Conservation (phyloP, 306 rosid genomes). For the Quercus glauca region DNA sequence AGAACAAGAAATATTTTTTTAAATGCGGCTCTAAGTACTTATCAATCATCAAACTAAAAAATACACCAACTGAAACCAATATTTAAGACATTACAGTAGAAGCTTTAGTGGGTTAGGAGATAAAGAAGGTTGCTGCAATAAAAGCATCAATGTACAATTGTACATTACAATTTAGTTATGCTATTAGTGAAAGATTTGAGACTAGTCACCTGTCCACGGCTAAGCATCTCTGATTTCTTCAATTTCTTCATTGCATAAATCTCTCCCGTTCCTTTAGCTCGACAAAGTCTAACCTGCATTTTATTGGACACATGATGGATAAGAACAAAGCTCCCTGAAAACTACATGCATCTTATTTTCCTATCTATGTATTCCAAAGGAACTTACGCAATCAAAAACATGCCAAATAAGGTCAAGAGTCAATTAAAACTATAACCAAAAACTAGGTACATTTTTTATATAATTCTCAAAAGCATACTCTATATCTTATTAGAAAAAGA, state of each 20-base stretch:
- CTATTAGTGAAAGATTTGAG: not conserved
- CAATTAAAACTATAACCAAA: not conserved
- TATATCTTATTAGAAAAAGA: not conserved
- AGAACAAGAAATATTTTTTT: not conserved
- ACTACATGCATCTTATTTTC: not conserved
- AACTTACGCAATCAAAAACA: not conserved
- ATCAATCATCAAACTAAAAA: not conserved
- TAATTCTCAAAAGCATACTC: not conserved
- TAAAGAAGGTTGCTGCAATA: not conserved
- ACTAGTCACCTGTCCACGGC: slow-evolving; percentile 92
- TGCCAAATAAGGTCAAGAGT: not conserved
- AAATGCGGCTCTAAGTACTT: not conserved
- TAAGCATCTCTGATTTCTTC: slow-evolving; percentile 98
- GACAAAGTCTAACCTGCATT: slow-evolving; percentile 83
- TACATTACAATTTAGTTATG: not conserved
- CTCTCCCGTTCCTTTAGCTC: slow-evolving; percentile 78
- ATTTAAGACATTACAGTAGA: not conserved
- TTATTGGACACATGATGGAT: not conserved
- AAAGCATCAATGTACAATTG: not conserved
- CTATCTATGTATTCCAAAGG: not conserved
- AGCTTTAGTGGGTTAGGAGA: not conserved
- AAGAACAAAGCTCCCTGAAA: not conserved
- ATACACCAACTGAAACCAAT: slow-evolving; percentile 2
- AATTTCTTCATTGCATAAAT: slow-evolving; percentile 95
- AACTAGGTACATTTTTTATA: not conserved